Evolutionary conservation across 306 rosid species (phyloP).

Genomic region (Quercus glauca): DNA sequence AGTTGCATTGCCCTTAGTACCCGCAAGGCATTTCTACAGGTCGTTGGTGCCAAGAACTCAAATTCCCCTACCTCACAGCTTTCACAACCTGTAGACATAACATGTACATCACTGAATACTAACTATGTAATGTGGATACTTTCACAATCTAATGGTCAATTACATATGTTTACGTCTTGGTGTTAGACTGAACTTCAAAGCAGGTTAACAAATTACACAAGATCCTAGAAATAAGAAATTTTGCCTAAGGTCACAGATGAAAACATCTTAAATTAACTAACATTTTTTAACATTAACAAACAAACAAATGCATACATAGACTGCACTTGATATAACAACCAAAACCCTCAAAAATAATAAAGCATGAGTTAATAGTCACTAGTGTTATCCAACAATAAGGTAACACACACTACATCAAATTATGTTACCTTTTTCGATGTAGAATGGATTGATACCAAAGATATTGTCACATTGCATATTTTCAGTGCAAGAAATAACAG

Average conservation of each 20-base stretch:
- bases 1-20: slow-evolving; percentile 96
- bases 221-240: background rate
- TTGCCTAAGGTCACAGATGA: background rate
- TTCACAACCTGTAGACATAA: slow-evolving; percentile 46
- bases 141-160: background rate
- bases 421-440: slow-evolving; percentile 64
- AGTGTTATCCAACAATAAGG: background rate
- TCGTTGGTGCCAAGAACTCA: slow-evolving; percentile 83
- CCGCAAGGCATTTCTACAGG: slow-evolving; percentile 67
- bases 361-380: background rate
- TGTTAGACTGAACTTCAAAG: background rate
- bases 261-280: background rate
- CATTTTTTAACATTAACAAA: background rate
- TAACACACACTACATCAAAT: background rate
- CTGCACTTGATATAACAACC: background rate
- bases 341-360: slow-evolving; percentile 5
- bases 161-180: background rate
- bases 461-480: slow-evolving; percentile 34
- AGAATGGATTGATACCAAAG: slow-evolving; percentile 78
- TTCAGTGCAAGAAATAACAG: slow-evolving; percentile 28
- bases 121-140: background rate
- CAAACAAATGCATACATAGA: background rate
- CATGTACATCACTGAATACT: background rate
- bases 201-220: background rate
- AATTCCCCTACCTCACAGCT: slow-evolving; percentile 48